Conservation (phyloP, 352 stramenopile species). For the Globisporangium polare region DNA sequence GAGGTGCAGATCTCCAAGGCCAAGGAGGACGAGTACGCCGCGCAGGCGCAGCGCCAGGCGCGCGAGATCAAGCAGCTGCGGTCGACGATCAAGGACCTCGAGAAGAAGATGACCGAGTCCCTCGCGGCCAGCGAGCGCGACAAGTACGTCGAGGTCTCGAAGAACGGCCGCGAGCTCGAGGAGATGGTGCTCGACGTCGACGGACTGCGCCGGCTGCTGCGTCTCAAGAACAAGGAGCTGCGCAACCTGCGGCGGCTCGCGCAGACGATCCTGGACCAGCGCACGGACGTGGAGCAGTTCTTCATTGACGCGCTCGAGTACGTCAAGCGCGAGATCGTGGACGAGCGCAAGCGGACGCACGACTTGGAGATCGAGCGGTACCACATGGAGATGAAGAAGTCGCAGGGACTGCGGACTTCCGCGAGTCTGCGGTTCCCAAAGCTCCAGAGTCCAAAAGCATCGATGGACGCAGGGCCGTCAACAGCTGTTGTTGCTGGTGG, state of each 20-base stretch:
- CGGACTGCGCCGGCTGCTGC: constrained; percentile 80
- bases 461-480: not conserved
- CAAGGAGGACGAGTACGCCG: constrained; percentile 88
- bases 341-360: constrained; percentile 42
- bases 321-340: constrained; percentile 76
- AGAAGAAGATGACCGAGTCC: constrained; percentile 68
- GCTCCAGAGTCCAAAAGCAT: constrained; percentile 23
- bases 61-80: constrained; percentile 74
- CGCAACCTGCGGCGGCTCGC: constrained; percentile 83
- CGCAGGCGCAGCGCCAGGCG: constrained; percentile 68
- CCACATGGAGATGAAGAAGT: constrained; percentile 44
- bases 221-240: constrained; percentile 93
- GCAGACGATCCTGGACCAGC: constrained; percentile 89
- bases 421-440: constrained; percentile 44
- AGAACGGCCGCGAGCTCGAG: constrained; percentile 63
- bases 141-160: constrained; percentile 41
- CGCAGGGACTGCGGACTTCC: constrained; percentile 22
- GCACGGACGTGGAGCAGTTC: constrained; percentile 90
- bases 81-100: constrained; percentile 62
- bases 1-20: constrained; percentile 77
- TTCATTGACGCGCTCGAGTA: constrained; percentile 90
- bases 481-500: not conserved
- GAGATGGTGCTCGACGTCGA: constrained; percentile 85
- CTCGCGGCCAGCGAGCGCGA: constrained; percentile 70
- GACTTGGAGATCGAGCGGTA: constrained; percentile 53